phyloP scores from a whole-genome alignment of 331 rosid species.

The Malus hybrid region DNA sequence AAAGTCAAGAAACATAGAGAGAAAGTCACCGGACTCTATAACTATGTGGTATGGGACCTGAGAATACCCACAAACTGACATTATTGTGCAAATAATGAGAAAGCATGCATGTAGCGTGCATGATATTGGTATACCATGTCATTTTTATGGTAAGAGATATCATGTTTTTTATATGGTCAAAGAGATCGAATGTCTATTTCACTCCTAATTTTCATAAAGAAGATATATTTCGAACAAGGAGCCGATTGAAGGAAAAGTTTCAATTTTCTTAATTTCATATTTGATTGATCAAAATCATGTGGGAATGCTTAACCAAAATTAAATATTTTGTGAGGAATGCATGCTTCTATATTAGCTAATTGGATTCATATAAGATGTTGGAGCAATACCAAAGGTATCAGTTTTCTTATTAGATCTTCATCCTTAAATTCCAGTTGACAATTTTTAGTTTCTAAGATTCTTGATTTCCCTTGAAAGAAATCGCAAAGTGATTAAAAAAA shows the following conservation, averaged over 20 bases:
- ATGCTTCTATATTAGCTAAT: not conserved
- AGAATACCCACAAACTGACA: no score
- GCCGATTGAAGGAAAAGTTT: not conserved
- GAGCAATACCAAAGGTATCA: not conserved
- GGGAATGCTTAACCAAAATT: not conserved
- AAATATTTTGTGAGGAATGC: not conserved
- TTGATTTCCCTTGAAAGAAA: no score
- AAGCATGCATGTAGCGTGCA: not conserved
- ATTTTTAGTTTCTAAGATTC: no score
- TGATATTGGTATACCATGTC: not conserved
- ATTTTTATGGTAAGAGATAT: not conserved
- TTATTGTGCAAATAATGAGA: not conserved
- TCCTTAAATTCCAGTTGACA: no score
- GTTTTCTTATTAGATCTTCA: no score
- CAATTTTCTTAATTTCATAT: not conserved
- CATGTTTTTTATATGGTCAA: no score
- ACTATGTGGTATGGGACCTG: no score
- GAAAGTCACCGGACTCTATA: no score
- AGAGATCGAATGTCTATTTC: not conserved
- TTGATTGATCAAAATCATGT: not conserved
- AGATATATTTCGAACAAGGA: not conserved
- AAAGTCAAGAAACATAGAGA: no score
- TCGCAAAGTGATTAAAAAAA: no score
- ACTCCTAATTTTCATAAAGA: not conserved
- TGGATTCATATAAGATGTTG: not conserved